Evolutionary conservation across 495 filamentous ascomycete species (phyloP).

Genomic region (Chlorociboria aeruginascens): DNA sequence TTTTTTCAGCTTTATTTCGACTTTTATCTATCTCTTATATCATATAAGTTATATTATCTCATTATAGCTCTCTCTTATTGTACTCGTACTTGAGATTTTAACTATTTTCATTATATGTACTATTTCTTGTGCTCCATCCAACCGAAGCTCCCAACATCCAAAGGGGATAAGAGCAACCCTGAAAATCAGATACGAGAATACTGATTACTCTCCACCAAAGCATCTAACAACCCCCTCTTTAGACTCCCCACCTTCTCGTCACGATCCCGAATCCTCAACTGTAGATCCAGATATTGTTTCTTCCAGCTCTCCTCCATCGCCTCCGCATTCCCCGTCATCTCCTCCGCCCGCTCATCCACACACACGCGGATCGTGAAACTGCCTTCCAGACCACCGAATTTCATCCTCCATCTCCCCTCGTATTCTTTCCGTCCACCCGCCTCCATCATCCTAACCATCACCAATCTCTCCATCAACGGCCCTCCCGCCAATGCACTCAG

Average conservation of each 20-base stretch:
- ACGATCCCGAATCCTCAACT: constrained; percentile 20
- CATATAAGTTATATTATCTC: too few relatives aligned
- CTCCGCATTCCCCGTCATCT: constrained; percentile 1
- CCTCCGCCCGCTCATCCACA: constrained; percentile 21
- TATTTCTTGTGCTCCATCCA: too few relatives aligned
- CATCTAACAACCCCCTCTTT: constrained; percentile 15
- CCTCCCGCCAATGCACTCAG: constrained; percentile 37
- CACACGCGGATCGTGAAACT: constrained; percentile 35
- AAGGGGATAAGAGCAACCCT: too few relatives aligned
- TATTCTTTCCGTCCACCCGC: constrained; percentile 27
- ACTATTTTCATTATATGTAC: too few relatives aligned
- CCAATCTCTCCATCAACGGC: constrained; percentile 28
- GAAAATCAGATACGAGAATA: constrained; percentile 2
- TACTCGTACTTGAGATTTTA: too few relatives aligned
- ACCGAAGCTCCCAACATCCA: too few relatives aligned
- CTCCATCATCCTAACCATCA: constrained; percentile 26
- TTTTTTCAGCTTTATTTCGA: too few relatives aligned
- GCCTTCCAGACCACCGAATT: constrained; percentile 31
- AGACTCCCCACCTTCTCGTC: constrained; percentile 19
- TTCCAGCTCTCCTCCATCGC: constrained; percentile 14
- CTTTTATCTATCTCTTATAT: too few relatives aligned
- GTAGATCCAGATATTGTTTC: constrained; percentile 18
- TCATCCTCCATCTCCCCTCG: constrained; percentile 32
- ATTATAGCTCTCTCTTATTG: too few relatives aligned
- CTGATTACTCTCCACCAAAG: constrained; percentile 13